Evolutionary conservation across 164 flowering plant species (phyloP).

Genomic region (Tetracentron sinense): DNA sequence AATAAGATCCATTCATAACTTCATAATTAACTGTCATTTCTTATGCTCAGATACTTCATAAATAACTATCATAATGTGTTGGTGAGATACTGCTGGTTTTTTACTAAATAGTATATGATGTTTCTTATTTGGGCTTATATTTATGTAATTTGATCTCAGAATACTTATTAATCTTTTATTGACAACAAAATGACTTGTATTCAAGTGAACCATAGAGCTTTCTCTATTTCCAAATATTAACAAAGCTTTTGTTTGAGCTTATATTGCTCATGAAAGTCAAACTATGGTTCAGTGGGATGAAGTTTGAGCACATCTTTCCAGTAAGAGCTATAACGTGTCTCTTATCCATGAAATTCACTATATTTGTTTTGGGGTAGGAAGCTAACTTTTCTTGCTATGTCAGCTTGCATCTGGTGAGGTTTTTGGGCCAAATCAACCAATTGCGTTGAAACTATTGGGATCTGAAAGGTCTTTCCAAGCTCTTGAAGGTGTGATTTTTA

Average conservation of each 20-base stretch:
- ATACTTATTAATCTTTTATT: too few species aligned
- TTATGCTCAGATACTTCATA: too few species aligned
- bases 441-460: slow-evolving; percentile 81
- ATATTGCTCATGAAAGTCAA: neutral
- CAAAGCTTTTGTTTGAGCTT: neutral
- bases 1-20: too few species aligned
- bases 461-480: slow-evolving; percentile 84
- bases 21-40: too few species aligned
- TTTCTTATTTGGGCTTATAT: too few species aligned
- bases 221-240: neutral
- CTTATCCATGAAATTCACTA: neutral
- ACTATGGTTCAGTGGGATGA: neutral
- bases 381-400: slow-evolving; percentile 12
- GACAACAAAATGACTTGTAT: too few species aligned
- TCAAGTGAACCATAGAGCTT: too few species aligned
- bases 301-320: neutral
- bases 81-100: too few species aligned
- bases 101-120: too few species aligned
- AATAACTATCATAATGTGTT: too few species aligned
- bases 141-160: too few species aligned
- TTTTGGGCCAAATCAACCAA: slow-evolving; percentile 87
- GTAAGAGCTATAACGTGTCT: neutral
- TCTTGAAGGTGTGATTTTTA: slow-evolving; percentile 64
- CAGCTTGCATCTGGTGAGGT: slow-evolving; percentile 98
- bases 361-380: neutral